Evolutionary conservation across 2,329 filamentous ascomycete species (phyloP).

Genomic region (Fusarium sp.): DNA sequence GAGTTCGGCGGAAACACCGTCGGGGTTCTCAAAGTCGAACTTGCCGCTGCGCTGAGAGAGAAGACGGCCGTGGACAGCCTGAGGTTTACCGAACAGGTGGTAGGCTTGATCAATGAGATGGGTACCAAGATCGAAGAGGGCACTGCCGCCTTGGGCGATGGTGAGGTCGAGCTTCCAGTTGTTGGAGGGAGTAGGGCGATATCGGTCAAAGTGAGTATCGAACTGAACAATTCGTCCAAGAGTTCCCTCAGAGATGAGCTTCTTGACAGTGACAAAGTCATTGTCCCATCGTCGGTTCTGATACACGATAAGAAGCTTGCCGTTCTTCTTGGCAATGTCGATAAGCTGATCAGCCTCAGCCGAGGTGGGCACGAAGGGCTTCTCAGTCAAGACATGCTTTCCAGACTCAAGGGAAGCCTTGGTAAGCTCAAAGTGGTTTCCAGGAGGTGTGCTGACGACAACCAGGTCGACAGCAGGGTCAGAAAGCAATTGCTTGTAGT

Average conservation of each 20-base stretch:
- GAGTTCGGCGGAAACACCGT: slow-evolving; percentile 73
- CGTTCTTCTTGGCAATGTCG: slow-evolving; percentile 62
- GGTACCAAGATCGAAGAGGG: slow-evolving; percentile 79
- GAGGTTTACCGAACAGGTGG: slow-evolving; percentile 76
- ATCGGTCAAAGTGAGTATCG: slow-evolving; percentile 84
- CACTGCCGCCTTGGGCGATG: slow-evolving; percentile 73
- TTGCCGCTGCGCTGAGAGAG: slow-evolving; percentile 71
- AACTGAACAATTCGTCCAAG: slow-evolving; percentile 82
- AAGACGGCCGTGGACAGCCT: slow-evolving; percentile 75
- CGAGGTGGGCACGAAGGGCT: slow-evolving; percentile 82
- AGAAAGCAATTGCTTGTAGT: slow-evolving; percentile 71
- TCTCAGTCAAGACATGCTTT: slow-evolving; percentile 86
- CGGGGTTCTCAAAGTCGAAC: slow-evolving; percentile 62
- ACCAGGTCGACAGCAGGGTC: slow-evolving; percentile 77
- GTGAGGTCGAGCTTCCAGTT: slow-evolving; percentile 76
- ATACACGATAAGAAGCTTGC: slow-evolving; percentile 73
- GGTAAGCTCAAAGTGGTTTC: slow-evolving; percentile 75
- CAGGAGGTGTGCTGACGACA: slow-evolving; percentile 77
- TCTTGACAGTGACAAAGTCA: slow-evolving; percentile 78
- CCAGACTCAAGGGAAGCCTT: slow-evolving; percentile 74
- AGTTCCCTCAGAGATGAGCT: slow-evolving; percentile 68
- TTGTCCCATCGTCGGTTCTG: slow-evolving; percentile 83
- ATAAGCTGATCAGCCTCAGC: slow-evolving; percentile 75
- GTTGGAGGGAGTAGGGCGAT: slow-evolving; percentile 69
- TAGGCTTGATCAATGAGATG: slow-evolving; percentile 83